Evolutionary conservation across 2,329 filamentous ascomycete genomes (phyloP).

Genomic region (Penicillium sp.): DNA sequence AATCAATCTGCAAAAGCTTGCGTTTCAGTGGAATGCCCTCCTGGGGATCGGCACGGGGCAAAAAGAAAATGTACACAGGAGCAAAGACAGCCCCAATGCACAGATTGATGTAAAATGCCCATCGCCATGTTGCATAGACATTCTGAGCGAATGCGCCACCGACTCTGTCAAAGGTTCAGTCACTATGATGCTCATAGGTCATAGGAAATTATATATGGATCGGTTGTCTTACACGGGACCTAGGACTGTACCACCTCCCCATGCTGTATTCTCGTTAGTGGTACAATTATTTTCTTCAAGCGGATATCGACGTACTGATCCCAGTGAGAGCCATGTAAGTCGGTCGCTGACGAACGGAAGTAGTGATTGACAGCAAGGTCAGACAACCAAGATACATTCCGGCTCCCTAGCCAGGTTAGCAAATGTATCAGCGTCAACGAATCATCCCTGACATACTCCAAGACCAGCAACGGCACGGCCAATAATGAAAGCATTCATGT

Average conservation of each 20-base stretch:
- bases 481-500: slow-evolving; percentile 49
- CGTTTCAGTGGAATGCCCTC: slow-evolving; percentile 16
- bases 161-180: slow-evolving; percentile 18
- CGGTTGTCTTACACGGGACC: slow-evolving; percentile 31
- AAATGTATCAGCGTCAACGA: neutral
- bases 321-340: slow-evolving; percentile 37
- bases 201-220: neutral
- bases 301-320: slow-evolving; percentile 15
- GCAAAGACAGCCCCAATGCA: slow-evolving; percentile 45
- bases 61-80: slow-evolving; percentile 47
- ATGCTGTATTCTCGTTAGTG: slow-evolving; percentile 5
- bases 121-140: slow-evolving; percentile 29
- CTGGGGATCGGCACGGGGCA: slow-evolving; percentile 34
- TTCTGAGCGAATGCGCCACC: slow-evolving; percentile 38
- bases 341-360: slow-evolving; percentile 21
- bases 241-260: slow-evolving; percentile 25
- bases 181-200: neutral
- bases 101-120: slow-evolving; percentile 59
- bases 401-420: slow-evolving; percentile 13
- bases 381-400: slow-evolving; percentile 37
- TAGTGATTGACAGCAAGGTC: slow-evolving; percentile 23
- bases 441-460: slow-evolving; percentile 24
- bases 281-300: neutral
- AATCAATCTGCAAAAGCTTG: slow-evolving; percentile 44
- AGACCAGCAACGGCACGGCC: slow-evolving; percentile 38